Conservation (phyloP, 768 basidiomycete genomes). For the Trametes meyenii region DNA sequence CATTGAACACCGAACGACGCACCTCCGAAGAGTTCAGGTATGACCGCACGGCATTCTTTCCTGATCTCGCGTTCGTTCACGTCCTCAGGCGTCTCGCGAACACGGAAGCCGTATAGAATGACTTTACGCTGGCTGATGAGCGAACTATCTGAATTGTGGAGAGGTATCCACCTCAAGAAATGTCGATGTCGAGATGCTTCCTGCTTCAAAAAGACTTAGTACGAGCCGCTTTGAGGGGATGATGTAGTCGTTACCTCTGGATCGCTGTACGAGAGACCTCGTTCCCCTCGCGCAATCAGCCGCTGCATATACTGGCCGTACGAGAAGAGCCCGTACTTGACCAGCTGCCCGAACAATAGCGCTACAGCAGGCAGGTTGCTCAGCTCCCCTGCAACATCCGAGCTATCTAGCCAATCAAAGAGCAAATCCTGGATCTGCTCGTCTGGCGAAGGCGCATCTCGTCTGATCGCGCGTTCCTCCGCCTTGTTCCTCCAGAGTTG, state of each 20-base stretch:
- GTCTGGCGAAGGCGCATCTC: constrained; percentile 60
- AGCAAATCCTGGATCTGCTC: constrained; percentile 73
- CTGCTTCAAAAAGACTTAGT: constrained; percentile 36
- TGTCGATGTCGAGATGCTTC: constrained; percentile 64
- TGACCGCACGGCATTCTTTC: constrained; percentile 61
- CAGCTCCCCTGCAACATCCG: constrained; percentile 58
- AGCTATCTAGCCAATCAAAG: constrained; percentile 81
- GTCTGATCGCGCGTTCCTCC: constrained; percentile 62
- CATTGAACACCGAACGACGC: background rate
- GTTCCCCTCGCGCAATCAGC: constrained; percentile 78
- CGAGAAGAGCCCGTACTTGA: constrained; percentile 70
- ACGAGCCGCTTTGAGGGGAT: no score
- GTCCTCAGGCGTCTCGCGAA: constrained; percentile 73
- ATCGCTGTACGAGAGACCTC: constrained; percentile 51
- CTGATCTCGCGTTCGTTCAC: constrained; percentile 69
- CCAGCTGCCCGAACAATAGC: constrained; percentile 70
- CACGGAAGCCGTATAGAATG: constrained; percentile 67
- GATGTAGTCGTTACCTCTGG: constrained; percentile 35
- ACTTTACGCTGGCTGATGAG: constrained; percentile 70
- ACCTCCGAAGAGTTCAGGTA: constrained; percentile 76
- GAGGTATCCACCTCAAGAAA: constrained; percentile 72
- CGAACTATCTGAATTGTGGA: constrained; percentile 60
- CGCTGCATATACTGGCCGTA: constrained; percentile 77
- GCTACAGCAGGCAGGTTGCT: constrained; percentile 63
- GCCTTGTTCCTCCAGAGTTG: constrained; percentile 62